A percentile compares a stretch with the other conserved stretches of the same genome.
phyloP scores from a whole-genome alignment of 192 early-diverging fungal species.

The Entomortierella lignicola region DNA sequence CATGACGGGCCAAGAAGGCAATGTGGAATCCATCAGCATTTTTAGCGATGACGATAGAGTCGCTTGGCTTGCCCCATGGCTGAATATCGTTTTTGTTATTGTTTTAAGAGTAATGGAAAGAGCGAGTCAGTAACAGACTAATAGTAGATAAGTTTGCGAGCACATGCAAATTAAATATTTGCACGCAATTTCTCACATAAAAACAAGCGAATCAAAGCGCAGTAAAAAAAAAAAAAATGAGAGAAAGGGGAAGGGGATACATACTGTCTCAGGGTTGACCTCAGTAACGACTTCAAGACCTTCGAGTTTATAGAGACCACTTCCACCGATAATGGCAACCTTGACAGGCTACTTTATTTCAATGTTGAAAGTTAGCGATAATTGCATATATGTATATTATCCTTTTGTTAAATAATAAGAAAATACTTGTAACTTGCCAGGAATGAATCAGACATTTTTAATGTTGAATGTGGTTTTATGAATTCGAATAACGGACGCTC shows the following conservation, averaged over 20 bases:
- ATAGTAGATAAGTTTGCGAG: neutral
- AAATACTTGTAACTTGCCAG: too few relatives aligned
- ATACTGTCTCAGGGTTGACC: constrained; percentile 86
- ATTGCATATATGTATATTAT: too few relatives aligned
- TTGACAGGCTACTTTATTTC: constrained; percentile 58
- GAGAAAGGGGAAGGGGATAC: constrained; percentile 5
- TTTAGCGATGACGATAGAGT: constrained; percentile 85
- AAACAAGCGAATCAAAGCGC: neutral
- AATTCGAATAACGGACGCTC: too few relatives aligned
- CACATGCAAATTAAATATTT: neutral
- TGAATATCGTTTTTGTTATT: constrained; percentile 18
- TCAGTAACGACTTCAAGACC: constrained; percentile 83
- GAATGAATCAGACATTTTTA: too few relatives aligned
- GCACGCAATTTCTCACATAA: neutral
- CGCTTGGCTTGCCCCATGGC: constrained; percentile 91
- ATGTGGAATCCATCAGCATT: constrained; percentile 81
- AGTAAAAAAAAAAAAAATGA: neutral
- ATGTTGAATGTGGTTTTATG: neutral
- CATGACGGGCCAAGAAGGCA: constrained; percentile 97
- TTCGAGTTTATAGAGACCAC: constrained; percentile 91
- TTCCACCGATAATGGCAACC: constrained; percentile 96
- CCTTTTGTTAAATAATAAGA: too few relatives aligned
- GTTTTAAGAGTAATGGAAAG: neutral
- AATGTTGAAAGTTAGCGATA: too few relatives aligned
- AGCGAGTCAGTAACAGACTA: constrained; percentile 5